Evolutionary conservation across 2,329 filamentous ascomycete species (phyloP), one percentile per base, ranked within the genome.

Genomic region (Chaetoscypha palmicola): DNA sequence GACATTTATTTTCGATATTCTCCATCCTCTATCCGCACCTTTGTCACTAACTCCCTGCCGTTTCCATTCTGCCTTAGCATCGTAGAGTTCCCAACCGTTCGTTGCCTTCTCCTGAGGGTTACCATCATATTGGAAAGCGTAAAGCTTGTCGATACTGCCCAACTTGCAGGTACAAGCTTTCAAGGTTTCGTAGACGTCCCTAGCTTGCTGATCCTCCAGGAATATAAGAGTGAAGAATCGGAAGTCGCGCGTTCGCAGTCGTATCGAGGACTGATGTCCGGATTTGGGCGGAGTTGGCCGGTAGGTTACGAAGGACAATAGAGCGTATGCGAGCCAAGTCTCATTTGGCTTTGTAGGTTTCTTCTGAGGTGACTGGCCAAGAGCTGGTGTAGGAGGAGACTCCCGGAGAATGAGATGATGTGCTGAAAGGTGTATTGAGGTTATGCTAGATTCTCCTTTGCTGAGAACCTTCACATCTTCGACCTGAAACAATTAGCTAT

Each of bases 181-280:
- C 52, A 98, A 86, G 49, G 81, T 89, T 46, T 96, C 90, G 63
- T 89, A 98, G 1, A 86, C 85, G 53, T 94, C 86, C 46, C 85
- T 79, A 7, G 88, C 91, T 52, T 80, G 73, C 42, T 74, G 74
- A 58, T 90, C 83, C 45, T 83, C 79, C 16, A 69, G 61, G 62
- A 98, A 94, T 65, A 90, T 89, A 67, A 98, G 90, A 49, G 86
- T 90, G 49, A 95, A 81, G 65, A 90, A 95, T 38, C 80, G 91
- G 63, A 98, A 97, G 69, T 98, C 92, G 46, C 91, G 85, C 62
- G 90, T 89, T 41, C 89, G 82, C 49, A 98, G 70, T 41, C 91
- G 83, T 60, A 98, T 88, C 2, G 86, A 86, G 4, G 90, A 88
- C 23, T 80, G 76, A 49, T 88, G 76, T 39, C 79, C 76, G 46